These are phyloP conservation scores for Monilinia fructigena DNA, from an alignment of 2,329 filamentous ascomycete genomes.

Conservation along the genomic window DNA sequence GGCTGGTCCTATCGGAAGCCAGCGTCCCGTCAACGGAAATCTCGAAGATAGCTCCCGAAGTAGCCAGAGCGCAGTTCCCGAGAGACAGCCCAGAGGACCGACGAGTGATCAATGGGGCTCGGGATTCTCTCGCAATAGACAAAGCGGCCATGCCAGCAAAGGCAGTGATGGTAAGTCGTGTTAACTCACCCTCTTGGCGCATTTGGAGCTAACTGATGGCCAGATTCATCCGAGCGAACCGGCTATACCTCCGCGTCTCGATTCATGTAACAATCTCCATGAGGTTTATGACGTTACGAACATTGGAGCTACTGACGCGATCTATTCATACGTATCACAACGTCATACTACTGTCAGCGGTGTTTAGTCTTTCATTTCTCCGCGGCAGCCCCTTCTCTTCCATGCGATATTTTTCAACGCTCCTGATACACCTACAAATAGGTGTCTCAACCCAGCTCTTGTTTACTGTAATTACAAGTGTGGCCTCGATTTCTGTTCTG, in stretches of 20 bases:
- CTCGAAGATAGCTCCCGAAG: constrained; percentile 37
- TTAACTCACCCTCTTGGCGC: constrained; percentile 27
- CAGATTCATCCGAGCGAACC: constrained; percentile 40
- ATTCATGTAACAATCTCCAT: constrained; percentile 27
- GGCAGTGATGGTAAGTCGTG: constrained; percentile 55
- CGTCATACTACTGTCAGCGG: constrained; percentile 26
- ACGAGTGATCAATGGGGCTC: constrained; percentile 57
- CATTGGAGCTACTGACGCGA: constrained; percentile 30
- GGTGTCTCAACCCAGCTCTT: constrained; percentile 15
- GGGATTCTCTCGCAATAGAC: constrained; percentile 53
- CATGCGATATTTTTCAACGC: constrained; percentile 10
- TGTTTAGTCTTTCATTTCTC: constrained; percentile 26
- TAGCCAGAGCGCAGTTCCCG: constrained; percentile 46
- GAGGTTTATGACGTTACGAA: constrained; percentile 37
- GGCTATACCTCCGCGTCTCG: constrained; percentile 25
- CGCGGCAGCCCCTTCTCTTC: neutral
- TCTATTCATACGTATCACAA: constrained; percentile 28
- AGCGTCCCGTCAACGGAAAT: constrained; percentile 51
- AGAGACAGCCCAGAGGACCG: constrained; percentile 63
- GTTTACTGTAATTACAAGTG: constrained; percentile 22
- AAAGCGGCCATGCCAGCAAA: constrained; percentile 61
- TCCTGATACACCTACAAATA: neutral
- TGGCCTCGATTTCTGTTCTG: constrained; percentile 13
- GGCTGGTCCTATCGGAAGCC: constrained; percentile 63
- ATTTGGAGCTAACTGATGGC: constrained; percentile 34